Conservation (phyloP, 2,329 filamentous ascomycete species). For the Fusarium sp. region DNA sequence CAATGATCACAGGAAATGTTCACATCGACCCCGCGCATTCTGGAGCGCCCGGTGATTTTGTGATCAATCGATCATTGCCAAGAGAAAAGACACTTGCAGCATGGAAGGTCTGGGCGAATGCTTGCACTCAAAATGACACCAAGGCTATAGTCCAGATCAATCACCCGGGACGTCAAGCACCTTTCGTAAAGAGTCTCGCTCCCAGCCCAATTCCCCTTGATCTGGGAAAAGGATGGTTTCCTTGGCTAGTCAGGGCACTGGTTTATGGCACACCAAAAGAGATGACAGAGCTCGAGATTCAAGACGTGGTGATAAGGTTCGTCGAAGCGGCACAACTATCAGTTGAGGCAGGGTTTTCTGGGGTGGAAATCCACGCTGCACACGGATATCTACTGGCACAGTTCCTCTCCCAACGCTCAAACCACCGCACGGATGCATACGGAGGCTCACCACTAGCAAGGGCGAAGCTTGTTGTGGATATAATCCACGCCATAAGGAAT, state of each 20-base stretch:
- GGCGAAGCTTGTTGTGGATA: neutral
- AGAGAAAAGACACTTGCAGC: neutral
- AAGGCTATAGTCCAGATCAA: conserved; percentile 3
- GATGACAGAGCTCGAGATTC: neutral
- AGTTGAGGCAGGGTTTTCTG: accelerated
- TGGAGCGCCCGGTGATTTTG: neutral
- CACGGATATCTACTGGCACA: conserved; percentile 8
- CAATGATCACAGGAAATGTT: neutral
- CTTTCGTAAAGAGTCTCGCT: neutral
- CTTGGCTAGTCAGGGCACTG: neutral
- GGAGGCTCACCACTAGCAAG: neutral
- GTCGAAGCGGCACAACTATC: neutral
- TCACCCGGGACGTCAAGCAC: conserved; percentile 1
- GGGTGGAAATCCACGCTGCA: conserved; percentile 1
- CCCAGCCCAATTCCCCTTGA: conserved; percentile 1
- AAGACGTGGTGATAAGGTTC: neutral
- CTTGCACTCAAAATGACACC: neutral
- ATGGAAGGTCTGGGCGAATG: neutral
- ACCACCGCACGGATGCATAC: neutral
- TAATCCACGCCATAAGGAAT: neutral
- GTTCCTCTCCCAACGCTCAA: neutral
- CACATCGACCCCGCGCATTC: neutral
- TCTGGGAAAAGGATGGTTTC: neutral
- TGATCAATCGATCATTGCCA: neutral
- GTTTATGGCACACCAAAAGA: conserved; percentile 3